phyloP scores from a whole-genome alignment of 2,329 filamentous ascomycete species.

The Boeremia exigua region DNA sequence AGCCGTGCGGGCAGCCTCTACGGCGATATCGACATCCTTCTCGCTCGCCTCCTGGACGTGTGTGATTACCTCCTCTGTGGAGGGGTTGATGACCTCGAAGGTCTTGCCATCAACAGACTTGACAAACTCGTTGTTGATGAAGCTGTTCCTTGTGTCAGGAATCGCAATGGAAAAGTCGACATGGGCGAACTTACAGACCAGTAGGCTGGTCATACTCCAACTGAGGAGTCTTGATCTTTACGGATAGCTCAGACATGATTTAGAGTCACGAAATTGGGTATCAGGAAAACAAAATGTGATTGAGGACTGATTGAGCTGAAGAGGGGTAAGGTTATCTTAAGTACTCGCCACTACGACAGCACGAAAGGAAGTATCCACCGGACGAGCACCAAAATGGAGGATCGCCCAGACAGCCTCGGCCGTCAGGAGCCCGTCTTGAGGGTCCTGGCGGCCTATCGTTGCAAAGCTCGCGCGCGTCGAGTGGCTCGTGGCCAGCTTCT shows the following conservation, averaged over 20 bases:
- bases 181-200: slow-evolving; percentile 55
- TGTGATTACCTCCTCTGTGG: slow-evolving; percentile 83
- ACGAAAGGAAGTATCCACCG: slow-evolving; percentile 31
- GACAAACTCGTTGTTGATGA: slow-evolving; percentile 94
- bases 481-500: slow-evolving; percentile 31
- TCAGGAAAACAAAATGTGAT: slow-evolving; percentile 27
- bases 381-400: slow-evolving; percentile 17
- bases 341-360: slow-evolving; percentile 36
- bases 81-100: slow-evolving; percentile 90
- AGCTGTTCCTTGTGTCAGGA: slow-evolving; percentile 57
- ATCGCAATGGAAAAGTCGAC: neutral
- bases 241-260: slow-evolving; percentile 55
- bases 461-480: slow-evolving; percentile 15
- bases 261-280: slow-evolving; percentile 34
- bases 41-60: slow-evolving; percentile 84
- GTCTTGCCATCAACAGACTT: slow-evolving; percentile 84
- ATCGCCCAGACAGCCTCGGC: slow-evolving; percentile 40
- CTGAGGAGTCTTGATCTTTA: slow-evolving; percentile 71
- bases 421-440: slow-evolving; percentile 37
- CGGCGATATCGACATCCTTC: slow-evolving; percentile 82
- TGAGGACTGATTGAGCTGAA: slow-evolving; percentile 15
- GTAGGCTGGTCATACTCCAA: slow-evolving; percentile 65
- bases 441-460: slow-evolving; percentile 31
- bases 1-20: slow-evolving; percentile 83
- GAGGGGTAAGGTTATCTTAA: slow-evolving; percentile 40